phyloP scores from a whole-genome alignment of 306 rosid species.

The Quercus bicolor region DNA sequence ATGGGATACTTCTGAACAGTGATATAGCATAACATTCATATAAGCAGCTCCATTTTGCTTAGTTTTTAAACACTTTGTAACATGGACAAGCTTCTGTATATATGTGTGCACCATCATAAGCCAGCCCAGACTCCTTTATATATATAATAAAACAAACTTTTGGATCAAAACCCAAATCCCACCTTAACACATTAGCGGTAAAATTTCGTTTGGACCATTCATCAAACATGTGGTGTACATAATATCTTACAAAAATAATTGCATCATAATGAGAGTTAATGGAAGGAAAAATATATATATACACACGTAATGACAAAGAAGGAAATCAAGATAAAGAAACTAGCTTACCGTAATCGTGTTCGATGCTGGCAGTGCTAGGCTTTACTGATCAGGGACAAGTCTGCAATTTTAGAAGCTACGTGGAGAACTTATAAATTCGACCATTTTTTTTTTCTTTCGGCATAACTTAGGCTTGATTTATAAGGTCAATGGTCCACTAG shows the following conservation, averaged over 20 bases:
- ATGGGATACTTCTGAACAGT: slow-evolving; percentile 37
- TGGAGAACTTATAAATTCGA: background rate
- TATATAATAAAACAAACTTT: background rate
- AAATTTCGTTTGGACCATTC: slow-evolving; percentile 18
- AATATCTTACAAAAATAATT: background rate
- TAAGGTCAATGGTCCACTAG: no score
- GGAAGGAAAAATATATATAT: background rate
- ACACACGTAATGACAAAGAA: background rate
- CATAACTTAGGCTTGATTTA: background rate
- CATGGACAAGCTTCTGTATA: slow-evolving; percentile 10
- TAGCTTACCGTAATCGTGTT: background rate
- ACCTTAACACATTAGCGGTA: background rate
- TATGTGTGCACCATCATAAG: slow-evolving; percentile 36
- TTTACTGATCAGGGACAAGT: background rate
- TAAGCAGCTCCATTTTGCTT: slow-evolving; percentile 30
- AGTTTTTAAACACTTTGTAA: slow-evolving; percentile 21
- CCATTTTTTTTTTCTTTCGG: background rate
- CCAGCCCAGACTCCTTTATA: background rate
- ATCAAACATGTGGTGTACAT: slow-evolving; percentile 27
- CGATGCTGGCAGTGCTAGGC: background rate
- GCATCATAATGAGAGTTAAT: background rate
- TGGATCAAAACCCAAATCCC: background rate
- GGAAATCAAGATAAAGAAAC: background rate
- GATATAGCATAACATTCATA: slow-evolving; percentile 42
- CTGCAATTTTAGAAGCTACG: background rate